A percentile compares a stretch with the other conserved stretches of the same genome.
Conservation (phyloP, 805 yeast genomes). For the Jamesozyma rosinii region DNA sequence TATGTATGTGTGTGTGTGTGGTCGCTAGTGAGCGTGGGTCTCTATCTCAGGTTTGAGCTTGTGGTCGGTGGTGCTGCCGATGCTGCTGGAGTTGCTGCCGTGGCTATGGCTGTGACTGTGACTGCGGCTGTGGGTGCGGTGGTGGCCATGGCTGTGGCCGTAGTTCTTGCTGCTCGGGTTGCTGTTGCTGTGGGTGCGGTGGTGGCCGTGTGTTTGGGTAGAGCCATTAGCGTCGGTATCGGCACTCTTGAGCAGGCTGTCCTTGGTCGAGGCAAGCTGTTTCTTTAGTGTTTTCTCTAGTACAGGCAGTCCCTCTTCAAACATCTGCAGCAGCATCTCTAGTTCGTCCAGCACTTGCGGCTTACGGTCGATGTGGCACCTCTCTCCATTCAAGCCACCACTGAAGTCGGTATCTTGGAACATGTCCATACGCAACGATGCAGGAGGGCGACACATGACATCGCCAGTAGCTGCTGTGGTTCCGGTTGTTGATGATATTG, state of each 20-base stretch:
- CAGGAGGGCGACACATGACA: slow-evolving; percentile 24
- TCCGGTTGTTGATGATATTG: background rate
- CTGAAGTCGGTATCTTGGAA: slow-evolving; percentile 22
- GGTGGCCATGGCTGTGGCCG: background rate
- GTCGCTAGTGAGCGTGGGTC: background rate
- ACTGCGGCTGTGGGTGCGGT: background rate
- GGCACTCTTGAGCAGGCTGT: background rate
- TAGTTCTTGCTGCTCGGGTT: background rate
- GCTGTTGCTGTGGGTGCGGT: background rate
- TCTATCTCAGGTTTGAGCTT: background rate
- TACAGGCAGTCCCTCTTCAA: slow-evolving; percentile 25
- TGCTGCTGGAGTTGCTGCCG: background rate
- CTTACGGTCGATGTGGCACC: slow-evolving; percentile 17
- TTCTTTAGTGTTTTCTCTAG: slow-evolving; percentile 23
- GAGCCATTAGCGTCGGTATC: background rate
- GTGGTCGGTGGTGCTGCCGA: background rate
- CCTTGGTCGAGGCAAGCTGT: slow-evolving; percentile 8
- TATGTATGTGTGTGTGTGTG: background rate
- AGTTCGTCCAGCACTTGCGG: slow-evolving; percentile 26
- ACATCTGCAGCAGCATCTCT: slow-evolving; percentile 20
- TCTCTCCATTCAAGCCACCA: background rate
- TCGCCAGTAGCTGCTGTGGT: background rate
- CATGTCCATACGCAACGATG: slow-evolving; percentile 18
- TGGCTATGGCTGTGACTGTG: background rate
- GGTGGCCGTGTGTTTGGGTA: background rate